Percentiles rank a stretch among this genome's conserved stretches.
Evolutionary conservation across 2,329 filamentous ascomycete species (phyloP).

Genomic region (Nigrospora oryzae): DNA sequence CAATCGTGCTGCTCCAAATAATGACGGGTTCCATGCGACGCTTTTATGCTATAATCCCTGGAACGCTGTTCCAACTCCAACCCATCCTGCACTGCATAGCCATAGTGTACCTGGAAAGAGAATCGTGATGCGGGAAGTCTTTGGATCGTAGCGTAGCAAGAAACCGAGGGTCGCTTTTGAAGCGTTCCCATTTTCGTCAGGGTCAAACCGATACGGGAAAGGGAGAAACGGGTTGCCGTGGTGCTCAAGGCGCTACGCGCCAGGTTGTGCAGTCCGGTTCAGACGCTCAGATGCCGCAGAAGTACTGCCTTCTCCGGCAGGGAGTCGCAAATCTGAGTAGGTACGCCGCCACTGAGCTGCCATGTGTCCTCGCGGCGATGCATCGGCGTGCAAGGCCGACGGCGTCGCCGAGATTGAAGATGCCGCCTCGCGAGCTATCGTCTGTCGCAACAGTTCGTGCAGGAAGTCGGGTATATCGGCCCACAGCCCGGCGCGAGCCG

Average conservation of each 20-base stretch:
- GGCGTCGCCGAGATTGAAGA: neutral
- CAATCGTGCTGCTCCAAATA: too few species aligned
- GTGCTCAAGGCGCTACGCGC: conserved; percentile 11
- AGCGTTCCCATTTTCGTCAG: too few species aligned
- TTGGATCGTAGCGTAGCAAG: too few species aligned
- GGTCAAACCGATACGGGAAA: too few species aligned
- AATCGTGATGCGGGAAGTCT: too few species aligned
- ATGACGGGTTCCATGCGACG: too few species aligned
- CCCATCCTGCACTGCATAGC: too few species aligned
- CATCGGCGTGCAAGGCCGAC: neutral
- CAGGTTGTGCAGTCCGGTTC: conserved; percentile 21
- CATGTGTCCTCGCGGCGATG: conserved; percentile 3
- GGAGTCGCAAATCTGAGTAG: conserved; percentile 28
- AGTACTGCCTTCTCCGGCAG: conserved; percentile 21
- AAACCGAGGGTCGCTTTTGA: too few species aligned
- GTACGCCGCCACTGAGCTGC: conserved; percentile 10
- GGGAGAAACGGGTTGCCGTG: too few species aligned
- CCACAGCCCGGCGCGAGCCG: conserved; percentile 50
- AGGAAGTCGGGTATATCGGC: conserved; percentile 47
- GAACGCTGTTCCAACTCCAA: too few species aligned
- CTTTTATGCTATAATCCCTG: too few species aligned
- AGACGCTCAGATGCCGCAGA: conserved; percentile 14
- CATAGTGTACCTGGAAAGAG: too few species aligned
- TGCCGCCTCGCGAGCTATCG: conserved; percentile 28
- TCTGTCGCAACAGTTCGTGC: conserved; percentile 41